Conservation (phyloP, 2,329 filamentous ascomycete genomes). For the Talaromyces sp. region DNA sequence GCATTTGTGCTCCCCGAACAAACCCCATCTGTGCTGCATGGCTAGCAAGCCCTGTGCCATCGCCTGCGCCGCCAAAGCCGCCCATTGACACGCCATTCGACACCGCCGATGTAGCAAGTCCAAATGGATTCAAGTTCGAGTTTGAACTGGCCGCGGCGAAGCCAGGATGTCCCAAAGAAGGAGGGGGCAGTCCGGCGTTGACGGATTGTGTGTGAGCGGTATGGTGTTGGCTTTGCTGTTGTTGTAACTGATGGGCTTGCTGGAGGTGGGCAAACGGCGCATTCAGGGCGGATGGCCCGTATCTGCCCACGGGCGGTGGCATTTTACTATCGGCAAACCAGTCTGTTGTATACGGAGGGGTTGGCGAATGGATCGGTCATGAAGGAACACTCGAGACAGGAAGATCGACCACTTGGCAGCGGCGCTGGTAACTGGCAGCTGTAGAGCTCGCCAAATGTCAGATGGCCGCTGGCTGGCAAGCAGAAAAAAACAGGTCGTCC, state of each 20-base stretch:
- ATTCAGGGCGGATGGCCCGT: constrained; percentile 53
- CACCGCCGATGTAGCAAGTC: constrained; percentile 42
- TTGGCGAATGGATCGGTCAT: constrained; percentile 15
- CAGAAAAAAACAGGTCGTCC: background rate
- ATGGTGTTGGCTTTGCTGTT: constrained; percentile 40
- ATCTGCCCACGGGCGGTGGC: constrained; percentile 56
- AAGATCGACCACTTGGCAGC: background rate
- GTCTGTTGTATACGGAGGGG: constrained; percentile 13
- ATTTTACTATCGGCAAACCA: constrained; percentile 34
- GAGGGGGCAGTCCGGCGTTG: constrained; percentile 47
- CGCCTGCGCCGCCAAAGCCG: constrained; percentile 52
- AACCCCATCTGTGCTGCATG: constrained; percentile 87
- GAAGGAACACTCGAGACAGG: constrained; percentile 10
- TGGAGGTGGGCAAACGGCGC: constrained; percentile 57
- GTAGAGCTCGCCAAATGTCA: background rate
- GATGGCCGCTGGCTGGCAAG: background rate
- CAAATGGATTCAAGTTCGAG: constrained; percentile 63
- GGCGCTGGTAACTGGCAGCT: background rate
- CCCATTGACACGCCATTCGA: constrained; percentile 55
- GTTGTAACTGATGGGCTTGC: constrained; percentile 43
- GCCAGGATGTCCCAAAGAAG: constrained; percentile 61
- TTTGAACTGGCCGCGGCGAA: constrained; percentile 62
- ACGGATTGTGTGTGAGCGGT: constrained; percentile 39
- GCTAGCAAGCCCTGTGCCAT: constrained; percentile 69
- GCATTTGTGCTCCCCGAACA: constrained; percentile 64